Conservation (phyloP, 148 eudicot genomes). For the Rhododendron griersonianum region DNA sequence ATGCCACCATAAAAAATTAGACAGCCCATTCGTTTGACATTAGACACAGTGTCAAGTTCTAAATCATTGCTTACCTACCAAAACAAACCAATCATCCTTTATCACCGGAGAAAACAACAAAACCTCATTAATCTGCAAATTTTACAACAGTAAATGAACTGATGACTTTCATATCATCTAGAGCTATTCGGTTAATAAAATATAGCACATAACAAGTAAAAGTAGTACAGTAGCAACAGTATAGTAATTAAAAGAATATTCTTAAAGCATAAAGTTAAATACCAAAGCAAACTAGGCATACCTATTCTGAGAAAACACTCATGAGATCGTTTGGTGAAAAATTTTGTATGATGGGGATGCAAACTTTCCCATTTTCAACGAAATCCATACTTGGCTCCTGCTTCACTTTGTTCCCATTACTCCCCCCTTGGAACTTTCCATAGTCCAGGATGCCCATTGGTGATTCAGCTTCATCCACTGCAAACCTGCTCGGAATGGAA, state of each 20-base stretch:
- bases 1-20: background rate
- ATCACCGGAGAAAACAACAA: background rate
- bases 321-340: conserved; percentile 33
- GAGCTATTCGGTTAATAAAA: background rate
- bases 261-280: background rate
- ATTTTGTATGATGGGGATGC: conserved; percentile 24
- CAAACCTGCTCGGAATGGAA: conserved; percentile 43
- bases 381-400: conserved; percentile 41
- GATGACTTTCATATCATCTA: background rate
- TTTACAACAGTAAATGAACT: background rate
- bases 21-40: background rate
- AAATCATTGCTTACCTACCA: background rate
- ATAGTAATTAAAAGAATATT: background rate
- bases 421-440: conserved; percentile 20
- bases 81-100: background rate
- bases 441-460: conserved; percentile 14
- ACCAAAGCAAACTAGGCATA: conserved; percentile 14
- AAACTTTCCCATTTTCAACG: conserved; percentile 19
- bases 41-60: background rate
- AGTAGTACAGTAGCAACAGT: too few relatives aligned
- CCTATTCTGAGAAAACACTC: conserved; percentile 41
- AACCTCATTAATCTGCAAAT: background rate
- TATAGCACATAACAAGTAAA: background rate
- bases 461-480: conserved; percentile 39
- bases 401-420: conserved; percentile 33